A percentile compares a stretch with the other conserved stretches of the same genome.
Conservation (phyloP, 2,329 filamentous ascomycete species). For the Exophiala calicioides region DNA sequence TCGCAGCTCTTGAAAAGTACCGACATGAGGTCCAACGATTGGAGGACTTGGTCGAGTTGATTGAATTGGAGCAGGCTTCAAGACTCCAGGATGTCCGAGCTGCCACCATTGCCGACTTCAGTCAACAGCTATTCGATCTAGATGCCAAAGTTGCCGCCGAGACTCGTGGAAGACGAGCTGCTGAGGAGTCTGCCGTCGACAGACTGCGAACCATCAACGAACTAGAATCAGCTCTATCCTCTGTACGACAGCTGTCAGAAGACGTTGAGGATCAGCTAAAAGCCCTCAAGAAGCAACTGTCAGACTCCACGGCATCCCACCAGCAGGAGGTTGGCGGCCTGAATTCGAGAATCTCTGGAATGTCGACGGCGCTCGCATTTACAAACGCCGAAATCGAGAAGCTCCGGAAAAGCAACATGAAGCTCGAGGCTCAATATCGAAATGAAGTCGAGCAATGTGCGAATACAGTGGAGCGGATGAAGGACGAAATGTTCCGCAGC, state of each 20-base stretch:
- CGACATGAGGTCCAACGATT: conserved; percentile 45
- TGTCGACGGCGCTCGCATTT: conserved; percentile 42
- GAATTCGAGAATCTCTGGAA: conserved; percentile 44
- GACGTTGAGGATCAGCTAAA: conserved; percentile 40
- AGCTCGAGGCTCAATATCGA: conserved; percentile 41
- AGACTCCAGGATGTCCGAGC: conserved; percentile 42
- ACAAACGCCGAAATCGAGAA: conserved; percentile 40
- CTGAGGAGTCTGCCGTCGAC: conserved; percentile 40
- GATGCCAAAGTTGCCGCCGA: conserved; percentile 39
- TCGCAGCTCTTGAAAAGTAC: conserved; percentile 46
- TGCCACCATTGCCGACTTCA: conserved; percentile 33
- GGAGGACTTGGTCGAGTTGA: conserved; percentile 43
- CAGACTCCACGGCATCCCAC: conserved; percentile 34
- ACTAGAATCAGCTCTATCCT: conserved; percentile 38
- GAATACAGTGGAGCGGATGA: conserved; percentile 40
- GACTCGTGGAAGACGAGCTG: conserved; percentile 36
- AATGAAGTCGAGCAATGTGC: conserved; percentile 42
- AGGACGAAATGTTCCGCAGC: conserved; percentile 39
- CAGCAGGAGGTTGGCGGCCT: conserved; percentile 41
- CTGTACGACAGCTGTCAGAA: conserved; percentile 38
- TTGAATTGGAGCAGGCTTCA: conserved; percentile 43
- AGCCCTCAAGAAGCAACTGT: conserved; percentile 31
- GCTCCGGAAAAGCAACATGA: conserved; percentile 38
- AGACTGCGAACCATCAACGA: conserved; percentile 40
- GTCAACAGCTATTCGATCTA: conserved; percentile 37